These are phyloP conservation scores for Melastoma candidum DNA, from an alignment of 441 rosid genomes.

Conservation along the genomic window DNA sequence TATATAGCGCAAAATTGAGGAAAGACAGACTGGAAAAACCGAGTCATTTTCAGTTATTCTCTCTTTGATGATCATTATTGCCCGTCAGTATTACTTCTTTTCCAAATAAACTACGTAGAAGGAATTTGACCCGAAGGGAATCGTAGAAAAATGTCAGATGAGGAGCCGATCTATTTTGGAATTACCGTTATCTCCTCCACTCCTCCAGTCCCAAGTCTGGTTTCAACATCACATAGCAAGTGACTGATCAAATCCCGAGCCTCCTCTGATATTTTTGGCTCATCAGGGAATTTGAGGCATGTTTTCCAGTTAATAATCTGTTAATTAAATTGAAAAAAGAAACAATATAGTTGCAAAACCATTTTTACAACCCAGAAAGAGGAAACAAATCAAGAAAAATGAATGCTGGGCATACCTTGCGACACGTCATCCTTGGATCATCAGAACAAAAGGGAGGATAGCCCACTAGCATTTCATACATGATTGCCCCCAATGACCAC, in stretches of 20 bases:
- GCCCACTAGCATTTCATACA: slow-evolving; percentile 91
- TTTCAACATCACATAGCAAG: slow-evolving; percentile 87
- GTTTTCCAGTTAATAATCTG: slow-evolving; percentile 89
- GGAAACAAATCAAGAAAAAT: too few species aligned
- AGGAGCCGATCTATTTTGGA: slow-evolving; percentile 1
- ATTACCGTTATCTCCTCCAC: slow-evolving; percentile 78
- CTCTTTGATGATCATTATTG: too few species aligned
- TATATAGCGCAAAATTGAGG: too few species aligned
- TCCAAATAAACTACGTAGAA: too few species aligned
- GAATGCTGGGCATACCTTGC: slow-evolving; percentile 45
- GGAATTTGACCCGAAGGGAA: too few species aligned
- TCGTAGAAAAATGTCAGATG: too few species aligned
- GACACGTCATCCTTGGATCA: slow-evolving; percentile 85
- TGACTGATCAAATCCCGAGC: slow-evolving; percentile 80
- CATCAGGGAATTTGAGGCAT: slow-evolving; percentile 92
- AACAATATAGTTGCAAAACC: slow-evolving; percentile 10
- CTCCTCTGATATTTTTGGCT: slow-evolving; percentile 73
- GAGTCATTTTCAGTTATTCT: too few species aligned
- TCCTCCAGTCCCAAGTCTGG: slow-evolving; percentile 84
- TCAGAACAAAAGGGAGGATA: slow-evolving; percentile 95
- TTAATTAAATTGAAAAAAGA: slow-evolving; percentile 15
- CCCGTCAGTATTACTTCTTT: too few species aligned
- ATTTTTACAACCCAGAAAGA: too few species aligned
- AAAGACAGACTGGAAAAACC: too few species aligned
- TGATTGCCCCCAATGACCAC: slow-evolving; percentile 97